Percentiles rank a stretch among this genome's conserved stretches.
Conservation (phyloP, 139 green algal genomes). For the Microglena sp. region DNA sequence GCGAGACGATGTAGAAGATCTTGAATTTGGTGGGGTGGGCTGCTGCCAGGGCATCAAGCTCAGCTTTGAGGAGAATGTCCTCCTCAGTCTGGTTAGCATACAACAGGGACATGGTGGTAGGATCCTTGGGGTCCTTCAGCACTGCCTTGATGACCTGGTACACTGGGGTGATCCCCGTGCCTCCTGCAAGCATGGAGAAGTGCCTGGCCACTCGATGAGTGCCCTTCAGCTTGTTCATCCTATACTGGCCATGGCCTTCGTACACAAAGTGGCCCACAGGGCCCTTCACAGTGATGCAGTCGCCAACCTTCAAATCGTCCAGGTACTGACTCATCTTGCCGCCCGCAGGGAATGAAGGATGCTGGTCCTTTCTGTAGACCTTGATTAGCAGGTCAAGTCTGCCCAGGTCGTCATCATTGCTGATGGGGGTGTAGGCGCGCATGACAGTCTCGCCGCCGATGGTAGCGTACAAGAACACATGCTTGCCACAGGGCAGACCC, state of each 20-base stretch:
- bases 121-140: conserved; percentile 67
- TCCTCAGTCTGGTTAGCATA: conserved; percentile 86
- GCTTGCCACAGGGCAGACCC: conserved; percentile 85
- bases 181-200: conserved; percentile 87
- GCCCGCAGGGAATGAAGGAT: conserved; percentile 68
- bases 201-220: conserved; percentile 31
- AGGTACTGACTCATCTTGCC: conserved; percentile 67
- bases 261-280: conserved; percentile 91
- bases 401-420: conserved; percentile 68
- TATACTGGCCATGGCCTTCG: conserved; percentile 53
- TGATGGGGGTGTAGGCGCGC: conserved; percentile 93
- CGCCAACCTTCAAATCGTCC: conserved; percentile 66
- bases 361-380: conserved; percentile 67
- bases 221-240: conserved; percentile 30
- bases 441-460: conserved; percentile 81
- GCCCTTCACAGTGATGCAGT: conserved; percentile 88
- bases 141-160: conserved; percentile 38
- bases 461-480: conserved; percentile 87
- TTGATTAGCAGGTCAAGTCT: conserved; percentile 97
- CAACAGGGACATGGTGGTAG: conserved; percentile 76
- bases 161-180: conserved; percentile 43
- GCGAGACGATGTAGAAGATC: conserved; percentile 17
- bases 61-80: conserved; percentile 88
- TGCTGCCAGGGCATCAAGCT: conserved; percentile 75
- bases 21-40: conserved; percentile 52